Percentiles rank a stretch among this genome's conserved stretches.
Evolutionary conservation across 768 basidiomycete genomes (phyloP).

Genomic region (Boletus edulis): DNA sequence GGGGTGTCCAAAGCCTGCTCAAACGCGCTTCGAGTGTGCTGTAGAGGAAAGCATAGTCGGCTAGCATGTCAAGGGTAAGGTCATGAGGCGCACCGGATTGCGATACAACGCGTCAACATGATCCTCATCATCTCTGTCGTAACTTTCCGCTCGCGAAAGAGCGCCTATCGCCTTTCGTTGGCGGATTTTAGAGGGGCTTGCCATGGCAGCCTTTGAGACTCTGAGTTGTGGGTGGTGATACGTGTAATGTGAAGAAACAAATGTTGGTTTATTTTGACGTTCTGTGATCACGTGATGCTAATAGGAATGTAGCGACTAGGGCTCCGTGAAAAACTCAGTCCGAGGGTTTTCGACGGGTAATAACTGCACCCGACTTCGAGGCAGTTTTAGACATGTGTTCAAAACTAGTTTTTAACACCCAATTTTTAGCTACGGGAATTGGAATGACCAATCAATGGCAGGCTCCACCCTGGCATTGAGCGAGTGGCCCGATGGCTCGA

Average conservation of each 20-base stretch:
- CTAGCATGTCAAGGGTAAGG: slow-evolving; percentile 4
- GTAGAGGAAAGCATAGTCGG: slow-evolving; percentile 18
- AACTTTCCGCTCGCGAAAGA: slow-evolving; percentile 21
- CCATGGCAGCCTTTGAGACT: slow-evolving; percentile 21
- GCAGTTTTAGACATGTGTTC: too few species aligned
- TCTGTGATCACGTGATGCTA: slow-evolving; percentile 24
- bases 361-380: too few species aligned
- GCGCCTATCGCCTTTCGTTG: slow-evolving; percentile 22
- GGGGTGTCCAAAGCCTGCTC: slow-evolving; percentile 64
- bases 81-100: slow-evolving; percentile 41
- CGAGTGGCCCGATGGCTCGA: too few species aligned
- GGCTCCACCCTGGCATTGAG: too few species aligned
- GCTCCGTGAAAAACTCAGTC: too few species aligned
- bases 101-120: slow-evolving; percentile 49
- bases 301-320: not conserved
- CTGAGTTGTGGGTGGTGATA: not conserved
- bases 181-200: slow-evolving; percentile 33
- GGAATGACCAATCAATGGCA: too few species aligned
- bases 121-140: slow-evolving; percentile 48
- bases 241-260: slow-evolving; percentile 4
- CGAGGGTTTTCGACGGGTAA: too few species aligned
- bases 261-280: not conserved
- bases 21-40: slow-evolving; percentile 57
- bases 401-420: too few species aligned
- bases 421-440: too few species aligned